These are phyloP conservation scores for Choanephora cucurbitarum DNA, from an alignment of 371 early-diverging fungal species.

Conservation along the genomic window DNA sequence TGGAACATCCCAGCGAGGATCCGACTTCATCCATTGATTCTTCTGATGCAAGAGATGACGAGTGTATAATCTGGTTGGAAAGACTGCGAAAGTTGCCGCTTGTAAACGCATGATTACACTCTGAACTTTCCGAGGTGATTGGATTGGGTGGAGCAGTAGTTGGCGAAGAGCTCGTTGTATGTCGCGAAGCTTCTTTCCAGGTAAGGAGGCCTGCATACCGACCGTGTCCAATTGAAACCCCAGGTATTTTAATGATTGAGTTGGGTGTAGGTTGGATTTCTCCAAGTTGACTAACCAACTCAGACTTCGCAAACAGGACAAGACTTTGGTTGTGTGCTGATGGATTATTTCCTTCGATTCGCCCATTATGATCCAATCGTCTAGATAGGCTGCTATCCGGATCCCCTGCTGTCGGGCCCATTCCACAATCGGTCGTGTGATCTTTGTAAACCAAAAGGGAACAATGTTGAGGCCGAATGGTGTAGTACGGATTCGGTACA, in stretches of 20 bases:
- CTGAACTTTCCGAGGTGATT: slow-evolving; percentile 16
- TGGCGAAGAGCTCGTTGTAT: slow-evolving; percentile 11
- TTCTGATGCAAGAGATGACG: slow-evolving; percentile 7
- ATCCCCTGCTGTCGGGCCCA: slow-evolving; percentile 31
- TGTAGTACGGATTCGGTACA: slow-evolving; percentile 28
- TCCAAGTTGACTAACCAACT: slow-evolving; percentile 27
- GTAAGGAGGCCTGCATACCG: slow-evolving; percentile 25
- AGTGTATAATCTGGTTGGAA: slow-evolving; percentile 9
- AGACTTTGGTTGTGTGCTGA: slow-evolving; percentile 10
- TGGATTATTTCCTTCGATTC: slow-evolving; percentile 2
- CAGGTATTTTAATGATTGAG: slow-evolving; percentile 28
- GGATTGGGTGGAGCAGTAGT: slow-evolving; percentile 19
- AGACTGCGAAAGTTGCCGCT: slow-evolving; percentile 8
- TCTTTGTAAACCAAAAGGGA: slow-evolving; percentile 37
- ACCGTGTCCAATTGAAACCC: slow-evolving; percentile 29
- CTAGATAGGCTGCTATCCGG: slow-evolving; percentile 25
- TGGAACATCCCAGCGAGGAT: slow-evolving; percentile 2
- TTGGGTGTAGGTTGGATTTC: slow-evolving; percentile 28
- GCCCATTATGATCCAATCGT: slow-evolving; percentile 30
- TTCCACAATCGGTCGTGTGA: slow-evolving; percentile 26
- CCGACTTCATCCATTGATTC: slow-evolving; percentile 3
- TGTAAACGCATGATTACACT: slow-evolving; percentile 12
- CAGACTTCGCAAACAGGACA: slow-evolving; percentile 17
- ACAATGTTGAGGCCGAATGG: slow-evolving; percentile 38
- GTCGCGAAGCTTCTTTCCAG: slow-evolving; percentile 27